A percentile compares a stretch with the other conserved stretches of the same genome.
Evolutionary conservation across 2,329 filamentous ascomycete species (phyloP).

Genomic region (Neofusicoccum cordaticola): DNA sequence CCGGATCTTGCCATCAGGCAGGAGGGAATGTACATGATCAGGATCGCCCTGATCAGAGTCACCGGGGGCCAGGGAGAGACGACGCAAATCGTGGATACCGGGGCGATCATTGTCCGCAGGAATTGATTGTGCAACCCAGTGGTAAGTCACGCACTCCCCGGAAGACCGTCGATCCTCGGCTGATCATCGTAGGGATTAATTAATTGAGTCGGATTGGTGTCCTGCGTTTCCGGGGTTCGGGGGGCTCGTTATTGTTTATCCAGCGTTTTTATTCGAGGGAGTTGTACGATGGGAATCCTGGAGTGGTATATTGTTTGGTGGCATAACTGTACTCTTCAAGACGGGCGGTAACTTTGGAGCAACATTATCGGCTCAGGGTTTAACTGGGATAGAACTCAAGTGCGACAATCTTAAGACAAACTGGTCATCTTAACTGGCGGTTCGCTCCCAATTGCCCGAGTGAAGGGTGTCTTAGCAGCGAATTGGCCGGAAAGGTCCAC

Average conservation of each 20-base stretch:
- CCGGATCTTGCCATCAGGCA: constrained; percentile 36
- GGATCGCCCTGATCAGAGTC: constrained; percentile 35
- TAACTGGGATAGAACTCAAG: constrained; percentile 7
- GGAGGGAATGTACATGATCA: constrained; percentile 36
- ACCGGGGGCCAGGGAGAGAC: constrained; percentile 8
- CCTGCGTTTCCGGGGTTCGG: background rate
- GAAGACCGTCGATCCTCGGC: background rate
- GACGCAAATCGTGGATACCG: constrained; percentile 13
- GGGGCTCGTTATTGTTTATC: background rate
- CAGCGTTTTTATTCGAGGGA: background rate
- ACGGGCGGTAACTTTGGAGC: constrained; percentile 3
- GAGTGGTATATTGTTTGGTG: constrained; percentile 10
- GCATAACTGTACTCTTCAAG: constrained; percentile 7
- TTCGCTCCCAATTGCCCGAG: background rate
- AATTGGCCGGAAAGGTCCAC: background rate
- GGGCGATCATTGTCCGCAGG: constrained; percentile 10
- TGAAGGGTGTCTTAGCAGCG: background rate
- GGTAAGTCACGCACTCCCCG: background rate
- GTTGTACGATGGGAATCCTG: constrained; percentile 7
- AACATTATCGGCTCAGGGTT: constrained; percentile 8
- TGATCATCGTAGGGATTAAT: background rate
- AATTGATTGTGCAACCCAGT: background rate
- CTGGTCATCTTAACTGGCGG: constrained; percentile 2
- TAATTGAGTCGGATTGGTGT: background rate
- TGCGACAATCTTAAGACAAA: constrained; percentile 15